Base-by-base conservation (phyloP, 2,329 filamentous ascomycete genomes). In the Phaeosphaeria sp. region DNA sequence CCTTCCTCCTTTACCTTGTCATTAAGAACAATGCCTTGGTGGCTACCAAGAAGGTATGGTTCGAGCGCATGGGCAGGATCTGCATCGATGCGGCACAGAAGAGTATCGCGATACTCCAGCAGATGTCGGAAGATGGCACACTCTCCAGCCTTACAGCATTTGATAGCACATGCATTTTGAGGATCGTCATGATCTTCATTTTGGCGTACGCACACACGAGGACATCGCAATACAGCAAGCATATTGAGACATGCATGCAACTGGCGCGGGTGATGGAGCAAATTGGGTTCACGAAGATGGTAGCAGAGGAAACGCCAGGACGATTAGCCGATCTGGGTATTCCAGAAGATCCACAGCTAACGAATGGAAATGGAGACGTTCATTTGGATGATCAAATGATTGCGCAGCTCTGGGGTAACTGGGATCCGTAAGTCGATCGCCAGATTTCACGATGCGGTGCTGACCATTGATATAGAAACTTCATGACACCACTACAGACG, bases 261-360 rank as follows among this genome's bases (percentile, higher is more conserved):
- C 56, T 76, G 1, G 54, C 65, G 9, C 55, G 59, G 11, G 59
- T 63, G 1, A 74, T 77, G 71, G 67, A 75, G 49, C 70, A 73
- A 18, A 68, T 76, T 46, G 75, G 75, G 0, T 77, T 76, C 47
- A 68, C 67, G 40, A 74, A 72, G 42, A 74, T 74, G 68, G 72
- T 75, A 2, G 59, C 71, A 2, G 68, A 71, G 42, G 75, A 77
- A 49, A 74, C 72, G 17, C 70, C 73, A 2, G 52, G 71, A 17
- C 72, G 73, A 24, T 62, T 77, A 9, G 59, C 62, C 8, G 72
- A 74, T 49, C 57, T 76, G 0, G 74, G 71, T 3, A 71, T 77
- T 44, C 49, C 65, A 4, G 59, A 63, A 11, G 62, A 65, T n/a
- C 51, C 40, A 6, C 54, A 55, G 33, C n/a, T 18, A 20, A 40